A percentile compares a stretch with the other conserved stretches of the same genome.
phyloP scores from a whole-genome alignment of 179 eudicot genomes.

The Beta lomatogona region DNA sequence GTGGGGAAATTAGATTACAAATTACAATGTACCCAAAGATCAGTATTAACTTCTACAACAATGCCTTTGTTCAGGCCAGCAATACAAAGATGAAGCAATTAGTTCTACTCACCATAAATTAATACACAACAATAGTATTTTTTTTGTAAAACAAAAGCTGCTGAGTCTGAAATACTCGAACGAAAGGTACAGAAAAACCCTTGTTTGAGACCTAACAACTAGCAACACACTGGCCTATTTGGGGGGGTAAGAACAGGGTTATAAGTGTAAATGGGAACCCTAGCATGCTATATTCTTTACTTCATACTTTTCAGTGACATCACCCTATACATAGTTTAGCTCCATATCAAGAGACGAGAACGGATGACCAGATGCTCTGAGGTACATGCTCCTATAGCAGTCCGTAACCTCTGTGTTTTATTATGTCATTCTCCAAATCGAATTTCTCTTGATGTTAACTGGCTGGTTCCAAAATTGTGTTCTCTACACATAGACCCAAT shows the following conservation, averaged over 20 bases:
- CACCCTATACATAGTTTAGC: slow-evolving; percentile 30
- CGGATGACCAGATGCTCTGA: slow-evolving; percentile 4
- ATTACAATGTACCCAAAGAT: slow-evolving; percentile 11
- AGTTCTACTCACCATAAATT: slow-evolving; percentile 21
- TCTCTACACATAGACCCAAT: slow-evolving; percentile 30
- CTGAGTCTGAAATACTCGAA: neutral
- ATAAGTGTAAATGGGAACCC: slow-evolving; percentile 17
- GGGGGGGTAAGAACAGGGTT: slow-evolving; percentile 1
- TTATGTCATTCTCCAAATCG: neutral
- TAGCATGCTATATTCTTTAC: slow-evolving; percentile 16
- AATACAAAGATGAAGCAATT: slow-evolving; percentile 18
- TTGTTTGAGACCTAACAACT: slow-evolving; percentile 10
- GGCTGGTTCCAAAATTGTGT: slow-evolving; percentile 40
- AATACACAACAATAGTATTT: slow-evolving; percentile 19
- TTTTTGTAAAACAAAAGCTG: neutral
- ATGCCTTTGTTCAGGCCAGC: slow-evolving; percentile 11
- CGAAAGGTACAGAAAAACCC: slow-evolving; percentile 2
- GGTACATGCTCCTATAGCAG: neutral
- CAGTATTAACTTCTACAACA: slow-evolving; percentile 29
- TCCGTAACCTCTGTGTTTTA: slow-evolving; percentile 27
- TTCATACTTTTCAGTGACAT: slow-evolving; percentile 16
- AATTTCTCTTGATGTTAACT: slow-evolving; percentile 11
- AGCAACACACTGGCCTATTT: slow-evolving; percentile 18
- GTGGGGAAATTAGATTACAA: slow-evolving; percentile 21
- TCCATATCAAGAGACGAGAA: slow-evolving; percentile 18